Base-by-base conservation (phyloP, 208 protist genomes). In the Tritrichomonas foetus region DNA sequence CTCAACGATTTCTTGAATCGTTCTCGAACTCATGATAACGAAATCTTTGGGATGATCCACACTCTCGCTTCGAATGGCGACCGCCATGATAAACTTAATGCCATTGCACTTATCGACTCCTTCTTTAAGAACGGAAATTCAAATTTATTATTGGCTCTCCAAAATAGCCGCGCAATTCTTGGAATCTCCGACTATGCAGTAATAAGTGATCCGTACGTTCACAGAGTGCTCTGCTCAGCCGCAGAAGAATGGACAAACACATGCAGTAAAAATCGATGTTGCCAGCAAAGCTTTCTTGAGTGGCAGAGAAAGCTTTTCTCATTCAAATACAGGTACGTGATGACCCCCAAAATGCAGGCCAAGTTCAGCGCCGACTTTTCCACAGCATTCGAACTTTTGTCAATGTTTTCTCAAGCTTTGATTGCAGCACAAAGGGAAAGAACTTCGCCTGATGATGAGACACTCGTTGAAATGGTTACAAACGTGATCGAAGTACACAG, bases 271-370 rank as follows among this genome's bases (percentile, higher is more conserved):
- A 3, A 82, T 50, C 41, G 22, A 30, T 47, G 74, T 20, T 20
- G 47, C 50, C n/a, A 14, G 8, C 74, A 47, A 53, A 14, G 50
- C 47, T 82, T 82, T 44, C 47, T 82, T 44, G 74, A 82, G 47
- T 82, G 74, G 74, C 74, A 82, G 41, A 82, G 41, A 50, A 82
- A 50, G n/a, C n/a, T 82, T 30, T 82, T 20, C 41, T 82, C 74
- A 1, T 82, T 47, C 20, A 25, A 82, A 20, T 82, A 82, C 41
- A 82, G 27, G 14, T 82, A 82, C 30, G 74, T 82, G 3, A 82
- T 82, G 74, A 82, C 74, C 22, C n/a, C 47, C 3, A 41, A 25
- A 30, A 82, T 82, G 0, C 41, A n/a, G 27, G 3, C 11, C 74
- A 82, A 82, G 39, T 82, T 82, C 25, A 50, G n/a, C 0, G 27